Conservation (phyloP, 163 green algal species). For the Chloromonas sp. region DNA sequence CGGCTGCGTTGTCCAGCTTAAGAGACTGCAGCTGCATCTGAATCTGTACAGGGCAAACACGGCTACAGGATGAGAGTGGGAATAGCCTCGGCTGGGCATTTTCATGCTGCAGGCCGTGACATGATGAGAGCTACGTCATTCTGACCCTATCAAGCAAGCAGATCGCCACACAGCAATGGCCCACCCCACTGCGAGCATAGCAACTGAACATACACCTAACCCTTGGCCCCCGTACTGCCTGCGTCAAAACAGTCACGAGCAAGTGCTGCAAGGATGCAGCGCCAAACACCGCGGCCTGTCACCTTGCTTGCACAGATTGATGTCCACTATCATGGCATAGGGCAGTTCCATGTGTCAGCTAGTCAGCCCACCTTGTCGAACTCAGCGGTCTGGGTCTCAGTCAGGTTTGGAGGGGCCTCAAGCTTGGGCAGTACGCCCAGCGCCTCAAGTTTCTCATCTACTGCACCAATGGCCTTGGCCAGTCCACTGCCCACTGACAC, state of each 20-base stretch:
- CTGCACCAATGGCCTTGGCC: conserved; percentile 14
- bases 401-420: conserved; percentile 8
- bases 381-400: background rate
- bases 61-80: background rate
- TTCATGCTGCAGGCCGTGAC: background rate
- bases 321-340: too few relatives aligned
- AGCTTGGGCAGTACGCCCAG: conserved; percentile 43
- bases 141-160: background rate
- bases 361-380: conserved; percentile 3
- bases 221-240: too few relatives aligned
- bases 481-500: conserved; percentile 11
- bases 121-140: background rate
- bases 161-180: too few relatives aligned
- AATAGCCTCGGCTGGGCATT: background rate
- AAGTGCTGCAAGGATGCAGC: too few relatives aligned
- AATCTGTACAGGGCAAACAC: conserved; percentile 19
- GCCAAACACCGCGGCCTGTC: too few relatives aligned
- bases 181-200: too few relatives aligned
- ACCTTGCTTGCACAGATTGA: too few relatives aligned
- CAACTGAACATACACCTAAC: too few relatives aligned
- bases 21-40: conserved; percentile 44
- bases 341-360: too few relatives aligned
- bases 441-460: conserved; percentile 47
- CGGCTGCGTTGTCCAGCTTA: conserved; percentile 43
- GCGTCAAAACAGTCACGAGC: too few relatives aligned